Percentiles rank a stretch among this genome's conserved stretches.
Evolutionary conservation across 495 filamentous ascomycete species (phyloP).

Genomic region (Sphaerosporella brunnea): DNA sequence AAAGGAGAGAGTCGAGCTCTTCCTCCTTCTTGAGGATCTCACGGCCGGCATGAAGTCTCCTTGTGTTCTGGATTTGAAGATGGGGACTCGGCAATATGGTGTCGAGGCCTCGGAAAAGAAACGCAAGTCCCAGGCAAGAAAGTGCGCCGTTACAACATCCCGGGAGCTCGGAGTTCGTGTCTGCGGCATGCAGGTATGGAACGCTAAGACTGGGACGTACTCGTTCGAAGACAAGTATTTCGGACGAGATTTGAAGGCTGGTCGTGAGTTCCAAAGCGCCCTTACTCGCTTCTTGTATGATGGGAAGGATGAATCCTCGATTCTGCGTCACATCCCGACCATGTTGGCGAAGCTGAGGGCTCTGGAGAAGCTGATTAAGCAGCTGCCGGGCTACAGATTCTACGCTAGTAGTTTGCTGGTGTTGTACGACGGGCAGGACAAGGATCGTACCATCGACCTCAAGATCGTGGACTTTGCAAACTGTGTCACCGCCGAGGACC

Average conservation of each 20-base stretch:
- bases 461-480: slow-evolving; percentile 99
- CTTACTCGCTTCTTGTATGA: slow-evolving; percentile 82
- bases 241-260: slow-evolving; percentile 72
- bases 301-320: slow-evolving; percentile 59
- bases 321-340: slow-evolving; percentile 66
- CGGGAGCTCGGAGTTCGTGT: slow-evolving; percentile 79
- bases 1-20: slow-evolving; percentile 75
- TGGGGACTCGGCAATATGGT: slow-evolving; percentile 97
- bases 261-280: slow-evolving; percentile 75
- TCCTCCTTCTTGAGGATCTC: slow-evolving; percentile 87
- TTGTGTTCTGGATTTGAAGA: slow-evolving; percentile 93
- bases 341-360: slow-evolving; percentile 66
- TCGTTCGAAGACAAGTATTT: slow-evolving; percentile 95
- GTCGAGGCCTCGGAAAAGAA: slow-evolving; percentile 88
- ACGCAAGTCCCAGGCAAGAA: slow-evolving; percentile 74
- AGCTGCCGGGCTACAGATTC: slow-evolving; percentile 71
- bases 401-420: slow-evolving; percentile 90
- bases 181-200: slow-evolving; percentile 93
- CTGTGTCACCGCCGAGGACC: slow-evolving; percentile 76
- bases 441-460: slow-evolving; percentile 54
- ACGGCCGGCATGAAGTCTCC: slow-evolving; percentile 92
- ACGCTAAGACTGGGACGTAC: slow-evolving; percentile 63
- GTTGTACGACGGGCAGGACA: slow-evolving; percentile 69
- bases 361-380: slow-evolving; percentile 65
- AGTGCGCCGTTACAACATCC: slow-evolving; percentile 84